A percentile compares a stretch with the other conserved stretches of the same genome.
Conservation (phyloP, 2,329 filamentous ascomycete species). For the Lizonia empirigonia region DNA sequence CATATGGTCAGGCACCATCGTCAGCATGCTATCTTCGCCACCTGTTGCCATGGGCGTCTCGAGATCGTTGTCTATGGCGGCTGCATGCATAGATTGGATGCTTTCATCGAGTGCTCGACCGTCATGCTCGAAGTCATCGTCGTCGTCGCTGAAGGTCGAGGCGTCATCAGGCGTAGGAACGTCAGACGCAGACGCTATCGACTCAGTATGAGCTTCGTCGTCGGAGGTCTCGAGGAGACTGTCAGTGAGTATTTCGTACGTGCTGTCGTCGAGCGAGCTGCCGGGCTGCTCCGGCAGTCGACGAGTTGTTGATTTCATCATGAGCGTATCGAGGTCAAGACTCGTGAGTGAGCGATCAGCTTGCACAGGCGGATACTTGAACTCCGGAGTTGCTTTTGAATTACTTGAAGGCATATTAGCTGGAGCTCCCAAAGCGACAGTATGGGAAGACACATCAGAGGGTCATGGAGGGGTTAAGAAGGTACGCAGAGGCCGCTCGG, state of each 20-base stretch:
- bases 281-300: slow-evolving; percentile 32
- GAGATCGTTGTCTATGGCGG: slow-evolving; percentile 21
- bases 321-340: slow-evolving; percentile 43
- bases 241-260: slow-evolving; percentile 43
- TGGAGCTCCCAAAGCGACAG: slow-evolving; percentile 15
- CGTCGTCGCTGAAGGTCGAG: slow-evolving; percentile 40
- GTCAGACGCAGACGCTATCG: slow-evolving; percentile 43
- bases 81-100: slow-evolving; percentile 29
- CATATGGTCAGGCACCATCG: slow-evolving; percentile 34
- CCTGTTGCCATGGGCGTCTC: slow-evolving; percentile 23
- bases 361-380: slow-evolving; percentile 41
- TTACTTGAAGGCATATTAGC: slow-evolving; percentile 42
- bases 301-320: slow-evolving; percentile 43
- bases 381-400: slow-evolving; percentile 33
- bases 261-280: slow-evolving; percentile 45
- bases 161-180: slow-evolving; percentile 42
- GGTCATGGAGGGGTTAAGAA: slow-evolving; percentile 16
- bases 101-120: slow-evolving; percentile 24
- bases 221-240: slow-evolving; percentile 41
- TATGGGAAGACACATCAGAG: slow-evolving; percentile 5
- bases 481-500: slow-evolving; percentile 17
- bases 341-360: slow-evolving; percentile 39
- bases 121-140: slow-evolving; percentile 38
- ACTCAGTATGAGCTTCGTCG: slow-evolving; percentile 47
- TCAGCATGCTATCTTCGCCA: slow-evolving; percentile 38